Evolutionary conservation across 257 asterid species (phyloP).

Genomic region (Solanum appendiculatum): DNA sequence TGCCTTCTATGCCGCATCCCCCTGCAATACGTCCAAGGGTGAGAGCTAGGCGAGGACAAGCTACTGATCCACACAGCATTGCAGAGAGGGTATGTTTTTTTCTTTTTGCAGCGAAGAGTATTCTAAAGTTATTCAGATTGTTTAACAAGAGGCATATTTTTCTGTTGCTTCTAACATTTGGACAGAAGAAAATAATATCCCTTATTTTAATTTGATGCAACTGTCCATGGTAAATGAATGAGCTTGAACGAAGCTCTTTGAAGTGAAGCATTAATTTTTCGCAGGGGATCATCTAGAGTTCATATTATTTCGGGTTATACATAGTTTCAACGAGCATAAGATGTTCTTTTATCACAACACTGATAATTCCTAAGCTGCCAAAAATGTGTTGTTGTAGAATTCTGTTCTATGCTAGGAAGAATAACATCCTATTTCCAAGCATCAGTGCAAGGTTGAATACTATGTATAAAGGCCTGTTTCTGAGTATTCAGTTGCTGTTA

Average conservation of each 20-base stretch:
- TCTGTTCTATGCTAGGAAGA: neutral
- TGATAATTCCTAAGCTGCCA: neutral
- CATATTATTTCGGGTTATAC: neutral
- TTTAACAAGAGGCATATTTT: neutral
- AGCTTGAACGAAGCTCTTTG: neutral
- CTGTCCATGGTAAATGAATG: neutral
- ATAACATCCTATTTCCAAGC: neutral
- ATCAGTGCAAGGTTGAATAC: neutral
- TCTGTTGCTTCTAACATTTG: neutral
- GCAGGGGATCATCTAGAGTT: neutral
- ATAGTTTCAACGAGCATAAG: neutral
- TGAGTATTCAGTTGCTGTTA: neutral
- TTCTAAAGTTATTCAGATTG: neutral
- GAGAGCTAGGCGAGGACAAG: conserved; percentile 99
- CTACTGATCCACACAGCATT: conserved; percentile 99
- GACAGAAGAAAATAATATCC: neutral
- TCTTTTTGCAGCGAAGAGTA: neutral
- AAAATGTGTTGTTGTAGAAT: neutral
- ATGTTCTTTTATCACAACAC: neutral
- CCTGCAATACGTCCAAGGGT: conserved; percentile 92
- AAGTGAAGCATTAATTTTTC: neutral
- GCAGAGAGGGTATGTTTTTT: conserved; percentile 79
- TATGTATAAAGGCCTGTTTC: neutral
- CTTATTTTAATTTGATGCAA: neutral
- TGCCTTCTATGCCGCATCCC: conserved; percentile 66